Conservation (phyloP, 768 basidiomycete species). For the Filobasidium wieringae region DNA sequence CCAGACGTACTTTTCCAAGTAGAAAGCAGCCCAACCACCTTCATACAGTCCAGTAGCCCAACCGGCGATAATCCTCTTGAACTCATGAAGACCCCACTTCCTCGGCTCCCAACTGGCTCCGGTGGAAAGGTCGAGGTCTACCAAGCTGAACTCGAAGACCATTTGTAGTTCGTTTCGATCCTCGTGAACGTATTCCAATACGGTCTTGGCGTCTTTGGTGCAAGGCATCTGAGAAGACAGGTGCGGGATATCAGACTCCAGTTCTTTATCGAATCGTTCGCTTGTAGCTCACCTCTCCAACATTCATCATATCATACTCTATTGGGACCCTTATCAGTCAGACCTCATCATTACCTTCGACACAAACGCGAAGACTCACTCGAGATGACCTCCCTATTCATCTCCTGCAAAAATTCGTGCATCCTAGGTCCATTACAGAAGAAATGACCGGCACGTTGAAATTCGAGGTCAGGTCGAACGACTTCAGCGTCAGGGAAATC, state of each 20-base stretch:
- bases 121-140: not conserved
- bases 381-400: slow-evolving; percentile 56
- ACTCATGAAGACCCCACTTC: slow-evolving; percentile 47
- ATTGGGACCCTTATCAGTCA: slow-evolving; percentile 15
- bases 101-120: not conserved
- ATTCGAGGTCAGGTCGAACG: slow-evolving; percentile 44
- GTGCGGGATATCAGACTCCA: not conserved
- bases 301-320: not conserved
- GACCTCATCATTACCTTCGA: slow-evolving; percentile 19
- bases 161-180: slow-evolving; percentile 29
- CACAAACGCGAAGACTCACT: slow-evolving; percentile 27
- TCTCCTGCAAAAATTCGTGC: slow-evolving; percentile 57
- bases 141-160: slow-evolving; percentile 35
- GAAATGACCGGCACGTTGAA: slow-evolving; percentile 48
- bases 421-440: slow-evolving; percentile 57
- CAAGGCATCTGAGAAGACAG: slow-evolving; percentile 25
- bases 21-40: slow-evolving; percentile 54
- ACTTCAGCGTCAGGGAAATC: slow-evolving; percentile 59
- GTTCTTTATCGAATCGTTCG: not conserved
- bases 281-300: not conserved
- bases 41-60: slow-evolving; percentile 56
- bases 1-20: slow-evolving; percentile 6
- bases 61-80: slow-evolving; percentile 43
- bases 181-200: slow-evolving; percentile 53
- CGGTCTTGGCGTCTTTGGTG: slow-evolving; percentile 38